Conservation (phyloP, 345 rosid genomes). For the Aquilaria yunnanensis region DNA sequence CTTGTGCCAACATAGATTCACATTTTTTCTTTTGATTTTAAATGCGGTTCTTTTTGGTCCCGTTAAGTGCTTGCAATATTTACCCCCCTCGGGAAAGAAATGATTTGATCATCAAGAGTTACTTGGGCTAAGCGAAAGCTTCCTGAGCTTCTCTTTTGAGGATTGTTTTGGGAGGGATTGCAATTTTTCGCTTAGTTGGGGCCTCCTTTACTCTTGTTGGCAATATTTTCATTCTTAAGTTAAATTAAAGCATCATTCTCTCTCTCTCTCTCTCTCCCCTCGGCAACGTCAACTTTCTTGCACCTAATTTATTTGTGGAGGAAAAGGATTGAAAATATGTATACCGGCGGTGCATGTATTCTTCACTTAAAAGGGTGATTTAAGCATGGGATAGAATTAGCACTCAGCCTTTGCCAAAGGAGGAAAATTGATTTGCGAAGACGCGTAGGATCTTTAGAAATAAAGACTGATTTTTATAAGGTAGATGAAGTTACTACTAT, state of each 20-base stretch:
- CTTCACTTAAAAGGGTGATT: too few species aligned
- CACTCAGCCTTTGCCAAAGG: too few species aligned
- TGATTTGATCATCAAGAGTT: slow-evolving; percentile 6
- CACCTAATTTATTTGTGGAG: too few species aligned
- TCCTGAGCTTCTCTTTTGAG: slow-evolving; percentile 1
- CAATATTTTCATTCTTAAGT: background rate
- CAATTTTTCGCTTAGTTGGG: slow-evolving; percentile 9
- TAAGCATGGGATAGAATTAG: too few species aligned
- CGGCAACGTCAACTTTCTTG: too few species aligned
- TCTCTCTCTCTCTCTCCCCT: too few species aligned
- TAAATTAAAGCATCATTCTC: background rate
- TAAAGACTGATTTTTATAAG: too few species aligned
- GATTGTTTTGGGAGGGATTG: slow-evolving; percentile 3
- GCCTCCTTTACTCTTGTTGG: background rate
- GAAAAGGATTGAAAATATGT: too few species aligned
- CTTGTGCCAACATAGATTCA: slow-evolving; percentile 5
- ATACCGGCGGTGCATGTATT: too few species aligned
- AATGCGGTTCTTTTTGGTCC: slow-evolving; percentile 9
- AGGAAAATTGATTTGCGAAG: too few species aligned
- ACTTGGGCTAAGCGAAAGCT: slow-evolving; percentile 11
- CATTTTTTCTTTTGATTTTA: slow-evolving; percentile 9
- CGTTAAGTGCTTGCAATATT: slow-evolving; percentile 3
- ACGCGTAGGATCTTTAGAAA: too few species aligned
- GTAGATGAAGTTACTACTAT: too few species aligned
- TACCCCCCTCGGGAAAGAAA: slow-evolving; percentile 13